A percentile compares a stretch with the other conserved stretches of the same genome.
phyloP scores from a whole-genome alignment of 352 stramenopile genomes.

The Saprolegnia diclina region DNA sequence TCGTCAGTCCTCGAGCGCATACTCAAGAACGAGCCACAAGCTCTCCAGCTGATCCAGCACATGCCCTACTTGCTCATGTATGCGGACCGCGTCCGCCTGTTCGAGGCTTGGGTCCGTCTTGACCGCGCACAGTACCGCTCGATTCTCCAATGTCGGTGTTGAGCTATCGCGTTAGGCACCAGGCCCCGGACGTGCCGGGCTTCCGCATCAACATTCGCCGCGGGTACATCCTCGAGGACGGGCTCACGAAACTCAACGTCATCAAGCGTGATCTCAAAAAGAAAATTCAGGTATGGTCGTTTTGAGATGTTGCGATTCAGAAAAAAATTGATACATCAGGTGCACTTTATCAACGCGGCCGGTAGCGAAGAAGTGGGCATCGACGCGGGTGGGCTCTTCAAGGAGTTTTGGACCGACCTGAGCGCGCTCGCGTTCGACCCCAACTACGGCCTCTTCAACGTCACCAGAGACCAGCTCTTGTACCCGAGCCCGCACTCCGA shows the following conservation, averaged over 20 bases:
- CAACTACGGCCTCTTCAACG: constrained; percentile 84
- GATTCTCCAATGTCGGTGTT: background rate
- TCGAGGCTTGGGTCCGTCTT: constrained; percentile 48
- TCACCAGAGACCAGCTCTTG: constrained; percentile 72
- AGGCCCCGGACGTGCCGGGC: constrained; percentile 39
- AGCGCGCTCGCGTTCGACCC: constrained; percentile 89
- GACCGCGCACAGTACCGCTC: constrained; percentile 38
- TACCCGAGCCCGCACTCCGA: constrained; percentile 91
- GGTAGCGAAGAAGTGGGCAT: constrained; percentile 92
- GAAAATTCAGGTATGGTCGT: constrained; percentile 45
- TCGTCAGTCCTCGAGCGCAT: constrained; percentile 54
- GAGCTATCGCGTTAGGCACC: constrained; percentile 29
- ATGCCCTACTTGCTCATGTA: constrained; percentile 76
- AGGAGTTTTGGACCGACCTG: constrained; percentile 94
- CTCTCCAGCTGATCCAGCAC: constrained; percentile 55
- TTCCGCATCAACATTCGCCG: constrained; percentile 65
- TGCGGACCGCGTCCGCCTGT: constrained; percentile 60
- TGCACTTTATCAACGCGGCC: constrained; percentile 84
- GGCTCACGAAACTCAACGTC: constrained; percentile 78
- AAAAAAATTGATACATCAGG: constrained; percentile 31
- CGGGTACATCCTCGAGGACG: constrained; percentile 79
- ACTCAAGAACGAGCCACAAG: constrained; percentile 42
- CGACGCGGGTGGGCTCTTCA: constrained; percentile 95
- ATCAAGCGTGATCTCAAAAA: constrained; percentile 84
- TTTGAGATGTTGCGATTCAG: background rate